Evolutionary conservation across 441 rosid species (phyloP), one percentile per base, ranked within the genome.

Genomic region (Macaranga tanarius): DNA sequence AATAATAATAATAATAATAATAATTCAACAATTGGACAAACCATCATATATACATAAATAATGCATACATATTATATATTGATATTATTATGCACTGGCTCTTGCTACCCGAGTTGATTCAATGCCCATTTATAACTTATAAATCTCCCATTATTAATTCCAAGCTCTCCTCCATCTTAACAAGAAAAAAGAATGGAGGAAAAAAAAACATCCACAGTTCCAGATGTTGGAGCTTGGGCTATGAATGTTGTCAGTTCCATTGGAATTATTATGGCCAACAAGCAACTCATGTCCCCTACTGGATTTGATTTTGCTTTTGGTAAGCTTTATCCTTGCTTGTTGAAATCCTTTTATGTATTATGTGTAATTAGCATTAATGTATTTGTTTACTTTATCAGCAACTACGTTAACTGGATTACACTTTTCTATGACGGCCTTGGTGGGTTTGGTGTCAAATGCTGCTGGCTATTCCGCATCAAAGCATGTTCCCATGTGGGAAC

Each of bases 331-430:
- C n/a, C n/a, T n/a, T n/a, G n/a, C n/a, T n/a, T n/a, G n/a, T n/a
- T n/a, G n/a, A n/a, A n/a, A n/a, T n/a, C n/a, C n/a, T n/a, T n/a
- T n/a, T n/a, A n/a, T n/a, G n/a, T n/a, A n/a, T n/a, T n/a, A n/a
- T n/a, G n/a, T n/a, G n/a, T n/a, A n/a, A n/a, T n/a, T n/a, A n/a
- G n/a, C n/a, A n/a, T n/a, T n/a, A n/a, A n/a, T n/a, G n/a, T n/a
- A n/a, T n/a, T n/a, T n/a, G n/a, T n/a, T n/a, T n/a, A n/a, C n/a
- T n/a, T n/a, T 47, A 34, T 15, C 89, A 95, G 99, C 96, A 10
- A 88, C 99, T 6, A 95, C 96, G 8, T 85, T 91, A 42, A 95
- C 99, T 0, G 99, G 99, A n/a, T 89, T 95, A 83, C 98, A 95
- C 81, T 95, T 95, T 66, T 84, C 89, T 2, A 80, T 89, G 56